phyloP scores from a whole-genome alignment of 495 filamentous ascomycete genomes.

The Podospora tetraspora region DNA sequence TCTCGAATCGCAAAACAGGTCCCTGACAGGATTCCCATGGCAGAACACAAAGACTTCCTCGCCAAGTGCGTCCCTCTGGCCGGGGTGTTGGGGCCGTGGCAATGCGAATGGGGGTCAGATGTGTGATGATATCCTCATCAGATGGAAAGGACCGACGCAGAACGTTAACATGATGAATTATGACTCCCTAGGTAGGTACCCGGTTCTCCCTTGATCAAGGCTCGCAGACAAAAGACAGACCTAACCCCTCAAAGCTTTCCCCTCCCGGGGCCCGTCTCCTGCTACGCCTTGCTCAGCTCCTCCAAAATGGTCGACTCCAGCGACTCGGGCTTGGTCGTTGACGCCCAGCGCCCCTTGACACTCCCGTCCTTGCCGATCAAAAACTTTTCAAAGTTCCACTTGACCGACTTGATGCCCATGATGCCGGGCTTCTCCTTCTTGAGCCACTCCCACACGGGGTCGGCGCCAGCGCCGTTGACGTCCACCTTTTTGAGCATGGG shows the following conservation, averaged over 20 bases:
- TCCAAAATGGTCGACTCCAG: constrained; percentile 69
- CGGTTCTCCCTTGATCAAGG: neutral
- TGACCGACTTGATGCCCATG: constrained; percentile 78
- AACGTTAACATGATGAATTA: neutral
- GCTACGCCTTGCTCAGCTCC: constrained; percentile 49
- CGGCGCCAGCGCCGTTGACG: constrained; percentile 80
- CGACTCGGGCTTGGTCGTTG: constrained; percentile 75
- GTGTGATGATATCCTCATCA: neutral
- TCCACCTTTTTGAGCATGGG: constrained; percentile 86
- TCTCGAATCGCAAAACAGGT: neutral
- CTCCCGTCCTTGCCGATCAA: constrained; percentile 78
- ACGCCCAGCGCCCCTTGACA: constrained; percentile 77
- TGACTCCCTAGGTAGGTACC: neutral
- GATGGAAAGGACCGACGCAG: neutral
- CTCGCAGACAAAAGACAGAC: neutral
- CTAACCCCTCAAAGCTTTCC: neutral
- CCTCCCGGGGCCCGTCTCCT: neutral
- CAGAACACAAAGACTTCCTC: too few relatives aligned
- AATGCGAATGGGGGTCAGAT: neutral
- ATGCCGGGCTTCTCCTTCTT: constrained; percentile 80
- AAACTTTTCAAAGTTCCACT: constrained; percentile 99
- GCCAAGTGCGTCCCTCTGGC: too few relatives aligned
- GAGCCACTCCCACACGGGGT: constrained; percentile 81
- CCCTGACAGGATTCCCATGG: too few relatives aligned
- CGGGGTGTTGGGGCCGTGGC: too few relatives aligned